Percentiles rank a stretch among this genome's conserved stretches.
phyloP scores from a whole-genome alignment of 768 basidiomycete species.

The Tephrocybe rancida region DNA sequence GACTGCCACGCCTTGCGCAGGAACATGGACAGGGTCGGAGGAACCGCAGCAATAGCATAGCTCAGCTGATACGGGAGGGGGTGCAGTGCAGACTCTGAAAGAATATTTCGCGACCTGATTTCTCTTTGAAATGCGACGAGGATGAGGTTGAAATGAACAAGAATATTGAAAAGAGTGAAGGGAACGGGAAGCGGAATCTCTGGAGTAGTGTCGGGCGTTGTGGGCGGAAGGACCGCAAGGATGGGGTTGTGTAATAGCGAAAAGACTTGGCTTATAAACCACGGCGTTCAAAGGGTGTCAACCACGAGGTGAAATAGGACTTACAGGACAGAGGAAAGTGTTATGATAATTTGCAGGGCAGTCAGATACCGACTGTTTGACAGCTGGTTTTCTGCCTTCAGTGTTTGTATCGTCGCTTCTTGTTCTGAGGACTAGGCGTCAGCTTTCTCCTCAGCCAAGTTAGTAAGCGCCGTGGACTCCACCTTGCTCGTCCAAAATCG shows the following conservation, averaged over 20 bases:
- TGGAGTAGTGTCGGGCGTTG: conserved; percentile 13
- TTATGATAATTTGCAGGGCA: conserved; percentile 42
- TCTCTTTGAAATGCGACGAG: conserved; percentile 42
- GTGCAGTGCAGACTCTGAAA: conserved; percentile 20
- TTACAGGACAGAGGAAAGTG: conserved; percentile 49
- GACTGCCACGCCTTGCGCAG: conserved; percentile 54
- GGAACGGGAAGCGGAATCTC: conserved; percentile 47
- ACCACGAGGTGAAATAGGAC: conserved; percentile 16
- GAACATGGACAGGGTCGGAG: conserved; percentile 51
- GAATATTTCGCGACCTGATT: conserved; percentile 33
- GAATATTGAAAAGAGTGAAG: conserved; percentile 50
- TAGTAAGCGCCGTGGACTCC: conserved; percentile 5
- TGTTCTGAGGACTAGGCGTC: conserved; percentile 49
- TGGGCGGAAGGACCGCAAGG: conserved; percentile 41
- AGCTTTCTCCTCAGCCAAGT: neutral
- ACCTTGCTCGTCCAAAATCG: conserved; percentile 60
- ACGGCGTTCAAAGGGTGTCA: conserved; percentile 10
- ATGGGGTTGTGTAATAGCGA: conserved; percentile 53
- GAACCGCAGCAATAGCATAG: conserved; percentile 44
- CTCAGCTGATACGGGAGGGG: conserved; percentile 29
- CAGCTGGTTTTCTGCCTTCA: conserved; percentile 45
- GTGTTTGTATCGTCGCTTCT: conserved; percentile 51
- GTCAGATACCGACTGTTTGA: conserved; percentile 44
- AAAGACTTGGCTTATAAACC: conserved; percentile 44
- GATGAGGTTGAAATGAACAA: conserved; percentile 52